These are phyloP conservation scores for Entomortierella chlamydospora DNA, from an alignment of 192 early-diverging fungal genomes.

Conservation along the genomic window DNA sequence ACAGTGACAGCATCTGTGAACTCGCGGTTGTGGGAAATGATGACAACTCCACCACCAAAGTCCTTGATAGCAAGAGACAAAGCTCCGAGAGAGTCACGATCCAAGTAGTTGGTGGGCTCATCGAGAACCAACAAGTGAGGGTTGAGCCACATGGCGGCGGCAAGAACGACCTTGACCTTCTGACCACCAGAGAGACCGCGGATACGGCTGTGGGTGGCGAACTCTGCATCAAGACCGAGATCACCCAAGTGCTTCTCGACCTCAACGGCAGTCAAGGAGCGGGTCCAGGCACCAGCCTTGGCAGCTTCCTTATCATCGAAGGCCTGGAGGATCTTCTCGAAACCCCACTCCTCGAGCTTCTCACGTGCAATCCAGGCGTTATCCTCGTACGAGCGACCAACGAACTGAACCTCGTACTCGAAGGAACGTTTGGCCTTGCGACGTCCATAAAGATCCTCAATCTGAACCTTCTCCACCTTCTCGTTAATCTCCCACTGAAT, in stretches of 20 bases:
- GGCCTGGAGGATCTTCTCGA: conserved; percentile 78
- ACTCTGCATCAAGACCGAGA: conserved; percentile 81
- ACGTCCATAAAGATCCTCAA: conserved; percentile 70
- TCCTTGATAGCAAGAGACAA: conserved; percentile 81
- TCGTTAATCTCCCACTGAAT: conserved; percentile 59
- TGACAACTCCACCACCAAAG: conserved; percentile 85
- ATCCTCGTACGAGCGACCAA: conserved; percentile 78
- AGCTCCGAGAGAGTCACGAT: conserved; percentile 72
- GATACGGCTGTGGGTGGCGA: conserved; percentile 79
- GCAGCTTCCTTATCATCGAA: conserved; percentile 70
- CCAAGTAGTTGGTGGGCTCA: conserved; percentile 85
- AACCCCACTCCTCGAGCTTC: conserved; percentile 79
- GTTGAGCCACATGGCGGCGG: conserved; percentile 87
- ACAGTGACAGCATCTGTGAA: conserved; percentile 78
- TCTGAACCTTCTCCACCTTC: conserved; percentile 63
- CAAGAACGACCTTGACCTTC: conserved; percentile 90
- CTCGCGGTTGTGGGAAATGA: conserved; percentile 88
- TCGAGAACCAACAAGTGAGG: conserved; percentile 94
- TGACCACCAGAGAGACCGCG: conserved; percentile 81
- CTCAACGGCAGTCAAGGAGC: conserved; percentile 77
- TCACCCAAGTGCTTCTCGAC: conserved; percentile 81
- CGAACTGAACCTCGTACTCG: conserved; percentile 78
- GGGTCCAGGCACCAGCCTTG: conserved; percentile 75
- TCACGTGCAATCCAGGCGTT: conserved; percentile 78
- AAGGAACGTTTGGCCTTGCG: conserved; percentile 75